phyloP scores from a whole-genome alignment of 2,329 filamentous ascomycete genomes.

The Ophioceras dolichostomum region DNA sequence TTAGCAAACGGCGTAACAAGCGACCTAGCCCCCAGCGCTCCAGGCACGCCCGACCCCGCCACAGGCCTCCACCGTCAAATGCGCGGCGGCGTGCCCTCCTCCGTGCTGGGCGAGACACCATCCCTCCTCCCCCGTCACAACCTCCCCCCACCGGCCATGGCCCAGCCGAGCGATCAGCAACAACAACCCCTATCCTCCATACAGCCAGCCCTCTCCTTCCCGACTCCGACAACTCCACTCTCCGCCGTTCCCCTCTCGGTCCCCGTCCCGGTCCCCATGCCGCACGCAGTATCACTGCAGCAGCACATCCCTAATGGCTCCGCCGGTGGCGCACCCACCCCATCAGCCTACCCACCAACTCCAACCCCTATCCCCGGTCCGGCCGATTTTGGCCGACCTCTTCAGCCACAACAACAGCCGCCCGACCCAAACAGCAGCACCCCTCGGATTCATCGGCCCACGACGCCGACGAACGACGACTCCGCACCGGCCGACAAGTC shows the following conservation, averaged over 20 bases:
- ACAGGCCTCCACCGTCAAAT: background rate
- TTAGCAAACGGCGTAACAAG: slow-evolving; percentile 29
- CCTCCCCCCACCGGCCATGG: no score
- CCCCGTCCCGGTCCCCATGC: background rate
- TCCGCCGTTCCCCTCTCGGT: no score
- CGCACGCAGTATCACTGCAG: no score
- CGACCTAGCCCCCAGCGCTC: slow-evolving; percentile 15
- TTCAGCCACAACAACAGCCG: background rate
- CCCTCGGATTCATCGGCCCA: background rate
- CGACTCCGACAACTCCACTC: slow-evolving; percentile 3
- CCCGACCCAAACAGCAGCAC: background rate
- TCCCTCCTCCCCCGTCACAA: no score
- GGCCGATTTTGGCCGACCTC: no score
- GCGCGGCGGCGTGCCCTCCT: no score
- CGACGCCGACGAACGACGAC: no score
- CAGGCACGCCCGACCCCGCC: slow-evolving; percentile 5
- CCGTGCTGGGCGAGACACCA: no score
- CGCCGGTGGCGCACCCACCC: no score
- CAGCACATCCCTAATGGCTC: no score
- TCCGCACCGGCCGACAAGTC: no score
- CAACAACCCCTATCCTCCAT: background rate
- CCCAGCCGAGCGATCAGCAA: background rate
- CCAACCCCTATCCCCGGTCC: background rate
- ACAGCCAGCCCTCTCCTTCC: slow-evolving; percentile 4
- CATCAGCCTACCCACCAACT: background rate